phyloP scores from a whole-genome alignment of 148 eudicot genomes.

The Rhododendron mucronatum region DNA sequence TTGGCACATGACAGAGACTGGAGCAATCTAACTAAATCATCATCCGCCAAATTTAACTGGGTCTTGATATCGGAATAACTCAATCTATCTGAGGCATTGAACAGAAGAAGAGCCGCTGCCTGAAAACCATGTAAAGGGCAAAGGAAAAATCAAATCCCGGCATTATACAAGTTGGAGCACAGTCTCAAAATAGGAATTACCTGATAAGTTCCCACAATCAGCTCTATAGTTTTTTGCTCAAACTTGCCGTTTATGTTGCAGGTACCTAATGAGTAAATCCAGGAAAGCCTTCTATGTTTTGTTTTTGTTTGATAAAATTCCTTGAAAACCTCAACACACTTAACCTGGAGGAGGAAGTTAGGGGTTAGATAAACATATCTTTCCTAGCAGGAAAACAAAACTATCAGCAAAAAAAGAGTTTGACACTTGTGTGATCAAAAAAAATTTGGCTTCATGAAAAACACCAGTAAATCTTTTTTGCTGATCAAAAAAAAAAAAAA shows the following conservation, averaged over 20 bases:
- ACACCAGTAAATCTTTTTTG: neutral
- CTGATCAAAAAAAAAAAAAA: too few relatives aligned
- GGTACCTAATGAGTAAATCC: constrained; percentile 47
- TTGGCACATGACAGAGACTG: constrained; percentile 41
- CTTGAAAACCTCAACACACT: constrained; percentile 43
- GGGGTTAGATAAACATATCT: neutral
- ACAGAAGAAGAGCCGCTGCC: constrained; percentile 45
- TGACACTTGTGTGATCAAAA: neutral
- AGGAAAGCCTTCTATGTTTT: constrained; percentile 39
- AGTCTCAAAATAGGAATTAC: constrained; percentile 9
- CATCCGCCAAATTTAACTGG: constrained; percentile 39
- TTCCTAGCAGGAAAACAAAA: neutral
- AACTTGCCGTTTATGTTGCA: constrained; percentile 40
- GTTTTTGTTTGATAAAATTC: constrained; percentile 39
- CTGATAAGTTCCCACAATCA: constrained; percentile 40
- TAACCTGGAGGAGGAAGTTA: constrained; percentile 19
- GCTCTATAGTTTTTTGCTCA: constrained; percentile 34
- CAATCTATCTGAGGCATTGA: constrained; percentile 35
- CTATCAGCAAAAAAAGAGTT: neutral
- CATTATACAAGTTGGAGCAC: neutral
- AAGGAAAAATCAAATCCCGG: neutral
- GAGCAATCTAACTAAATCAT: constrained; percentile 40
- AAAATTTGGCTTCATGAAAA: neutral
- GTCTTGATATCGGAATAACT: constrained; percentile 36
- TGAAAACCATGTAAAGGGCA: constrained; percentile 8